Conservation (phyloP, 2,329 filamentous ascomycete species). For the Epichloe hybrida region DNA sequence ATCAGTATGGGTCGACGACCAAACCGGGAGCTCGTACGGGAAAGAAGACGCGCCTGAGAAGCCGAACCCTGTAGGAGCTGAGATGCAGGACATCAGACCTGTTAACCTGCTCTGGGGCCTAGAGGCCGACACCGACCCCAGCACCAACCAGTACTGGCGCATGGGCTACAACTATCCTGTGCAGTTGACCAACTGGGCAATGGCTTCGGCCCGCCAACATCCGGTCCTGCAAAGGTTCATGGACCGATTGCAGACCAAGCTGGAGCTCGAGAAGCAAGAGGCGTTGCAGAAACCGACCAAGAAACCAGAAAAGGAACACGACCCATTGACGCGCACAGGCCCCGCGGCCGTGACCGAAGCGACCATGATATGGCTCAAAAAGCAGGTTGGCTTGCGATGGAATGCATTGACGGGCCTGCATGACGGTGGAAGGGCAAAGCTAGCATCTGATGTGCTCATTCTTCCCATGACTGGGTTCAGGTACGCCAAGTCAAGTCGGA, state of each 20-base stretch:
- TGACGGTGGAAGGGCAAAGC: constrained; percentile 11
- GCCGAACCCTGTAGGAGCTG: background rate
- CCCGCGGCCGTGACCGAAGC: constrained; percentile 13
- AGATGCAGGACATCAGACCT: constrained; percentile 2
- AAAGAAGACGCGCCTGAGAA: background rate
- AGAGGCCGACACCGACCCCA: constrained; percentile 13
- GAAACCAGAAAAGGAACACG: constrained; percentile 1
- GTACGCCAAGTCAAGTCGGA: constrained; percentile 3
- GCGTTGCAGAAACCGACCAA: background rate
- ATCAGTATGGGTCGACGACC: constrained; percentile 9
- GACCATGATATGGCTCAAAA: constrained; percentile 10
- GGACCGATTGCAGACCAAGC: constrained; percentile 7
- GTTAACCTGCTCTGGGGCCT: constrained; percentile 13
- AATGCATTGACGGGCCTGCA: constrained; percentile 11
- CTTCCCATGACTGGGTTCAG: constrained; percentile 13
- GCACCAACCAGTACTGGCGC: constrained; percentile 11
- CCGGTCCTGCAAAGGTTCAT: constrained; percentile 11
- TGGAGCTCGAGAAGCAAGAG: constrained; percentile 6
- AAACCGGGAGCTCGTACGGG: constrained; percentile 9
- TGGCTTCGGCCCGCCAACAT: constrained; percentile 12
- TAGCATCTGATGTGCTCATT: constrained; percentile 11
- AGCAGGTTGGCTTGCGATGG: constrained; percentile 11
- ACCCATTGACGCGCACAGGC: constrained; percentile 12
- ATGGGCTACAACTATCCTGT: constrained; percentile 15
- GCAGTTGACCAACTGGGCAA: constrained; percentile 14